phyloP scores from a whole-genome alignment of 1,284 basidiomycete species.

The Leccinum subspadiceum region DNA sequence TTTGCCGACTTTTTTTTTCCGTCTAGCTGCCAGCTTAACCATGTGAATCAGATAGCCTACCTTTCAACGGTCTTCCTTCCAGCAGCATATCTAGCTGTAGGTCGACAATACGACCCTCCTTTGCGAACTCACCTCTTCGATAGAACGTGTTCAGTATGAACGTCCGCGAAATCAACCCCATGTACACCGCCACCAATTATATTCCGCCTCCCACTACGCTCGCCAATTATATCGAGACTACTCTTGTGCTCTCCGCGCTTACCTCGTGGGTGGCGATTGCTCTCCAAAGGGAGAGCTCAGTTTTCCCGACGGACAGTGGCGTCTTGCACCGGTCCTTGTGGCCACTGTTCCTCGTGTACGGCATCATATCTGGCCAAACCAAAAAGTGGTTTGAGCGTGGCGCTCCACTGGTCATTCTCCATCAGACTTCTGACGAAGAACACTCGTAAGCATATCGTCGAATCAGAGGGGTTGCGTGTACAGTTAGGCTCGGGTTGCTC shows the following conservation, averaged over 20 bases:
- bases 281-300: conserved; percentile 11
- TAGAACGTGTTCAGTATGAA: conserved; percentile 35
- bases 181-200: not conserved
- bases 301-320: conserved; percentile 5
- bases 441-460: not conserved
- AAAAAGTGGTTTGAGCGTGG: not conserved
- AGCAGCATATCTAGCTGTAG: conserved; percentile 35
- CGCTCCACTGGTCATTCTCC: not conserved
- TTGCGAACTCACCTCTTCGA: conserved; percentile 7
- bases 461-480: not conserved
- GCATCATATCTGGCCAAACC: not conserved
- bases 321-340: conserved; percentile 15
- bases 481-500: not conserved
- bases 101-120: conserved; percentile 18
- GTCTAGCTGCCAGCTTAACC: not conserved
- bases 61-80: conserved; percentile 30
- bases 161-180: conserved; percentile 13
- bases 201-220: conserved; percentile 6
- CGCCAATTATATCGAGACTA: conserved; percentile 9
- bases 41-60: conserved; percentile 24
- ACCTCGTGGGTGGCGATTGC: conserved; percentile 21
- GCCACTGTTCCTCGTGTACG: conserved; percentile 17
- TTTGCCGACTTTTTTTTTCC: conserved; percentile 4
- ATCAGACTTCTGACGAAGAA: not conserved
- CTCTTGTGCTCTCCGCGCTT: conserved; percentile 13